Evolutionary conservation across 2,329 filamentous ascomycete genomes (phyloP), one percentile per base, ranked within the genome.

Genomic region (Zymoseptoria crescenta): DNA sequence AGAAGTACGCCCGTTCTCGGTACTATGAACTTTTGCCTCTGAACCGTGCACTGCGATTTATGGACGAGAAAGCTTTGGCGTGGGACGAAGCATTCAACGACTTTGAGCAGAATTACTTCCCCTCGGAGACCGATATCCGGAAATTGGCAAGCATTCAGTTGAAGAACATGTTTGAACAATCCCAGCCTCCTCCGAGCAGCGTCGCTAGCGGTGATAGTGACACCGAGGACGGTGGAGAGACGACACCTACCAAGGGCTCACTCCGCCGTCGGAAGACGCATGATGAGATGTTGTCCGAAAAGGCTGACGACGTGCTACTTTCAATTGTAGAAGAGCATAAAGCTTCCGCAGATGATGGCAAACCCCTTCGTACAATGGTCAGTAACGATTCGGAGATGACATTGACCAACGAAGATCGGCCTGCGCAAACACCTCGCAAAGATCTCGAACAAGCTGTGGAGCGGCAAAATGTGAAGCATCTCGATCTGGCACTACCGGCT

Each of bases 21-120:
- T 97, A 97, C 71, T 99, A 96, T 77, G 94, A 99, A 74, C 87
- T 96, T 57, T 92, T 97, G 54, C 94, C 95, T 0, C 82, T 99
- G 63, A 99, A 97, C 67, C 83, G 87, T 59, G 88, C 93, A 7
- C 84, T 96, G 54, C 86, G 93, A 65, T 88, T 90, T 58, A 94
- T 96, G 79, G 86, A 97, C 64, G 92, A 96, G 70, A 95, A 89
- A 67, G 92, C 93, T 3, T 86, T 91, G 20, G 90, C 92, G 64
- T 99, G 94, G 94, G 95, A 99, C 69, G 85, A 87, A 24, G 85
- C 85, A 0, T 99, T 99, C 75, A 81, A 85, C 58, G 88, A 94
- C 57, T 97, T 99, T 60, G 95, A 99, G 72, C 84, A 86, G 50
- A 89, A 96, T 67, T 99, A 93, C 75, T 87, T 99, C 68, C 93